phyloP scores from a whole-genome alignment of 2,329 filamentous ascomycete genomes.

The Aspergillus jensenii region DNA sequence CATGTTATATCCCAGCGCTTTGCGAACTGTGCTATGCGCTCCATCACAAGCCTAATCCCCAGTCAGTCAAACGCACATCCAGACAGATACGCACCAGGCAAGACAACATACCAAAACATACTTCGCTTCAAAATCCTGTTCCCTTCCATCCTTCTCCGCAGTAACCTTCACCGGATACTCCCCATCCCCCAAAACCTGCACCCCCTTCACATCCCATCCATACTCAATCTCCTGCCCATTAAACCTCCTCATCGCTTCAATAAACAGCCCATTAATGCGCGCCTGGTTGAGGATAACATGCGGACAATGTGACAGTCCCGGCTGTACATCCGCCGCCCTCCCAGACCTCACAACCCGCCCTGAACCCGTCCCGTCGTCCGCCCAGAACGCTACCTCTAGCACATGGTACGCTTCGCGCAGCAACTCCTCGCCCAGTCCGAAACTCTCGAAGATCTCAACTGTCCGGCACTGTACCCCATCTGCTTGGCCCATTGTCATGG shows the following conservation, averaged over 20 bases:
- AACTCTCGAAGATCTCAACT: conserved; percentile 63
- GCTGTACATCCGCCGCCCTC: conserved; percentile 55
- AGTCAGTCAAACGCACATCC: neutral
- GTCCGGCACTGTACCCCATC: conserved; percentile 64
- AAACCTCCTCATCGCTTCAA: conserved; percentile 49
- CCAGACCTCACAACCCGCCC: conserved; percentile 42
- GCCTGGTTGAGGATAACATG: conserved; percentile 61
- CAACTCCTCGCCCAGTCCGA: conserved; percentile 55
- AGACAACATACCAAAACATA: conserved; percentile 50
- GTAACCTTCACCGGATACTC: conserved; percentile 49
- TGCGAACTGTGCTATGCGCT: conserved; percentile 43
- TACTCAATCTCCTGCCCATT: conserved; percentile 54
- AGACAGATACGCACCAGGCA: neutral
- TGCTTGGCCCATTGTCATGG: conserved; percentile 60
- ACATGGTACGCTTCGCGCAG: conserved; percentile 60
- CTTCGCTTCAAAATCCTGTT: conserved; percentile 48
- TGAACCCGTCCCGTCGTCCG: conserved; percentile 20
- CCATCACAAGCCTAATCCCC: conserved; percentile 48
- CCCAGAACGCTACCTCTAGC: conserved; percentile 60
- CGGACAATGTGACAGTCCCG: conserved; percentile 54
- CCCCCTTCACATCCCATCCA: conserved; percentile 50
- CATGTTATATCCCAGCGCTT: conserved; percentile 52
- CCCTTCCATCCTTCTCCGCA: conserved; percentile 44
- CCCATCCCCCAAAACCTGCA: conserved; percentile 55
- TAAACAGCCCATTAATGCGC: conserved; percentile 55